phyloP scores from a whole-genome alignment of 805 yeast species.

The Ogataea allantospora region DNA sequence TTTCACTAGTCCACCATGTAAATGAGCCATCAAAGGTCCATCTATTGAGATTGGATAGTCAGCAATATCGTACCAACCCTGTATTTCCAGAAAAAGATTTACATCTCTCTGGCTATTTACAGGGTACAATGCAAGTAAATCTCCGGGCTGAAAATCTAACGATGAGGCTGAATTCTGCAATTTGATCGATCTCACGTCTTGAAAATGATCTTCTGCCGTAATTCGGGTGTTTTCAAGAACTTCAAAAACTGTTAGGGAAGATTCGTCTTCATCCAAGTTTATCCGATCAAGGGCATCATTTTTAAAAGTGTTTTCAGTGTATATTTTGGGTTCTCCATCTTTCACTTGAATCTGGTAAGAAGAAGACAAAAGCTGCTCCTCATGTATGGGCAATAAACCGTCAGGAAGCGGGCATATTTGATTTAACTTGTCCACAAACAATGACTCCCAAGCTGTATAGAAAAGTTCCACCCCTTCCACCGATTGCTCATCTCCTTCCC shows the following conservation, averaged over 20 bases:
- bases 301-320: conserved; percentile 30
- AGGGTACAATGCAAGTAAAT: conserved; percentile 76
- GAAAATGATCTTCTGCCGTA: conserved; percentile 75
- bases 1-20: conserved; percentile 54
- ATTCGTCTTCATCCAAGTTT: background rate
- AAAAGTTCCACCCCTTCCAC: conserved; percentile 75
- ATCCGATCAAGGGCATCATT: conserved; percentile 33
- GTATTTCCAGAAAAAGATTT: conserved; percentile 59
- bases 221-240: conserved; percentile 59
- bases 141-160: conserved; percentile 67
- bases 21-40: conserved; percentile 40
- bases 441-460: conserved; percentile 70
- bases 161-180: conserved; percentile 35
- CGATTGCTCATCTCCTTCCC: conserved; percentile 87
- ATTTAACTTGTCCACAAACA: conserved; percentile 39
- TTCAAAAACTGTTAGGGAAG: conserved; percentile 6
- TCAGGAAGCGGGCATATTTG: conserved; percentile 36
- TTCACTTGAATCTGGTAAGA: conserved; percentile 31
- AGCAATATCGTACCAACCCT: conserved; percentile 72
- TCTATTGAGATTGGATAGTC: conserved; percentile 51
- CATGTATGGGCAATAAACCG: conserved; percentile 32
- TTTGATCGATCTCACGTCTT: conserved; percentile 73
- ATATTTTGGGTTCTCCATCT: conserved; percentile 29
- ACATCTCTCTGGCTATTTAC: conserved; percentile 65
- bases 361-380: conserved; percentile 40